Percentiles rank a stretch among this genome's conserved stretches.
Conservation (phyloP, 2,329 filamentous ascomycete genomes). For the Ambrosiella beaveri region DNA sequence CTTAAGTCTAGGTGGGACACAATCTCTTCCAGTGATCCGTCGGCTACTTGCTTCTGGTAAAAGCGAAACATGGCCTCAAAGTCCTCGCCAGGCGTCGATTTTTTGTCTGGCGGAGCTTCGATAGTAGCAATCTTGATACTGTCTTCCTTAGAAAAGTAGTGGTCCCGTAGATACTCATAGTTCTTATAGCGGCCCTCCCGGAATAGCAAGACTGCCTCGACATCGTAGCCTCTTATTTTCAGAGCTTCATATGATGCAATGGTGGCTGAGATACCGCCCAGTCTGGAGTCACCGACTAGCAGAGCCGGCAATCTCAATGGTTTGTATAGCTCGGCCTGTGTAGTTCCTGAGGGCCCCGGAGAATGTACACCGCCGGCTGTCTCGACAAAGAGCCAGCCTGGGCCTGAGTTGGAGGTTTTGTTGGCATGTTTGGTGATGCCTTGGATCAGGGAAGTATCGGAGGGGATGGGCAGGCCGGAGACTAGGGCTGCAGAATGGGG, state of each 20-base stretch:
- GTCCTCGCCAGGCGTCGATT: slow-evolving; percentile 28
- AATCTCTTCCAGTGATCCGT: slow-evolving; percentile 25
- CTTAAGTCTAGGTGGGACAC: slow-evolving; percentile 33
- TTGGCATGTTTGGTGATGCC: slow-evolving; percentile 29
- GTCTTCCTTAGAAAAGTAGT: slow-evolving; percentile 48
- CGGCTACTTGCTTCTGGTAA: slow-evolving; percentile 33
- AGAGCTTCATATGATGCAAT: slow-evolving; percentile 69
- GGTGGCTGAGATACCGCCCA: slow-evolving; percentile 66
- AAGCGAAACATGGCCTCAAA: slow-evolving; percentile 42
- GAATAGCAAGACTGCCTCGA: slow-evolving; percentile 55
- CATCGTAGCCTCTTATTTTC: slow-evolving; percentile 58
- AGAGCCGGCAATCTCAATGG: slow-evolving; percentile 57
- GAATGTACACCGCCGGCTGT: slow-evolving; percentile 73
- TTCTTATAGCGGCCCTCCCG: slow-evolving; percentile 49
- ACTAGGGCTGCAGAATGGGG: slow-evolving; percentile 53
- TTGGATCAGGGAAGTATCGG: slow-evolving; percentile 33
- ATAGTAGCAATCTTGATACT: slow-evolving; percentile 40
- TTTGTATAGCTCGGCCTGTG: slow-evolving; percentile 63
- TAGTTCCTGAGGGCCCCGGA: slow-evolving; percentile 55
- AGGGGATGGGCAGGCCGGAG: slow-evolving; percentile 30
- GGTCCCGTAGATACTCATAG: slow-evolving; percentile 45
- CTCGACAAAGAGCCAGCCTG: slow-evolving; percentile 54
- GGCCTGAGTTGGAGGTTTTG: slow-evolving; percentile 24
- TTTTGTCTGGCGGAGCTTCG: slow-evolving; percentile 38
- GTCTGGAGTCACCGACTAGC: slow-evolving; percentile 54